Conservation (phyloP, 129 eudicot genomes). For the Mikania micrantha region DNA sequence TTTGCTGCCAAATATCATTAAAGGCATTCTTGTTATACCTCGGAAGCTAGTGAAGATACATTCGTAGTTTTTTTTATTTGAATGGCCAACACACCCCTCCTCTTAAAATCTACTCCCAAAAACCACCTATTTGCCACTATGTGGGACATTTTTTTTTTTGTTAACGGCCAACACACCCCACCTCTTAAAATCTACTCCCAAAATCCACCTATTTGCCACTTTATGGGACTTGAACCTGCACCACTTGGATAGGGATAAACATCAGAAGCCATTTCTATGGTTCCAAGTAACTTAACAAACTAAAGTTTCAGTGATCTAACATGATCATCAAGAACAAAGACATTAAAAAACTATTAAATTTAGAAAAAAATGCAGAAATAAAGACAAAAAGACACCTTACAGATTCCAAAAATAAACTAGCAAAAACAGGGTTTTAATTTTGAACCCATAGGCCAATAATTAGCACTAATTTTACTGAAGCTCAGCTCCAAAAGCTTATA, state of each 20-base stretch:
- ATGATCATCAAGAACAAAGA: slow-evolving; percentile 1
- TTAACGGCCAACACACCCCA: too few species aligned
- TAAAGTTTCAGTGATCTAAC: background rate
- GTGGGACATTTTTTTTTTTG: too few species aligned
- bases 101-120: too few species aligned
- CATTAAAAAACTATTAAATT: background rate
- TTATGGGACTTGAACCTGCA: too few species aligned
- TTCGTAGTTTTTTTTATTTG: too few species aligned
- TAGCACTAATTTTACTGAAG: background rate
- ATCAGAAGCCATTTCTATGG: too few species aligned
- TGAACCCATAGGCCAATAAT: background rate
- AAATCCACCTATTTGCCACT: too few species aligned
- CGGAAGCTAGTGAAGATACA: too few species aligned
- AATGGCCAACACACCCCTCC: too few species aligned
- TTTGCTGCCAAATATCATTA: background rate
- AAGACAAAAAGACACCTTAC: background rate
- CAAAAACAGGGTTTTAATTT: background rate
- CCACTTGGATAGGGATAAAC: too few species aligned
- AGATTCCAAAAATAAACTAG: background rate
- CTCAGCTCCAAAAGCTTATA: slow-evolving; percentile 4
- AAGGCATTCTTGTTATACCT: background rate
- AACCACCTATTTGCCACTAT: too few species aligned
- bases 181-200: too few species aligned
- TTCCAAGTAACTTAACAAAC: slow-evolving; percentile 5
- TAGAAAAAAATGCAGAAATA: background rate